phyloP scores from a whole-genome alignment of 257 asterid species.

The Solanum appendiculatum region DNA sequence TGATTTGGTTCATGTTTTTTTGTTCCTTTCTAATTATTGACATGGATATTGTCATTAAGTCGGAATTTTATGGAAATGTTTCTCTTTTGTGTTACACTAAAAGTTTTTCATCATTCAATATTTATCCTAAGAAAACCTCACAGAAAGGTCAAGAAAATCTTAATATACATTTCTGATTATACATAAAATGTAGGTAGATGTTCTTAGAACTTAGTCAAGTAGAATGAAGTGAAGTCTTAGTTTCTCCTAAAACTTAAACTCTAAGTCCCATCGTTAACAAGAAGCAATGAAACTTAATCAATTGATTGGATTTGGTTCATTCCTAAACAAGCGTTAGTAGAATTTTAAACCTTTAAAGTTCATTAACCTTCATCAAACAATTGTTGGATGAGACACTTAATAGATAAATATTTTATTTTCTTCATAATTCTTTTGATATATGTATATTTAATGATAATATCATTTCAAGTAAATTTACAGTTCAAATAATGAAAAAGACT shows the following conservation, averaged over 20 bases:
- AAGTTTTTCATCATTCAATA: background rate
- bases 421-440: background rate
- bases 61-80: background rate
- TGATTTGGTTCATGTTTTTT: background rate
- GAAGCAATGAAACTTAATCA: background rate
- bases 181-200: background rate
- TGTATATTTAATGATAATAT: background rate
- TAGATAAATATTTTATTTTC: background rate
- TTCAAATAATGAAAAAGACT: background rate
- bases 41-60: background rate
- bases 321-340: background rate
- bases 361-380: background rate
- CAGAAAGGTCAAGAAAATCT: background rate
- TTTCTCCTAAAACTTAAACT: background rate
- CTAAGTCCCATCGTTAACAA: background rate
- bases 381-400: background rate
- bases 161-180: background rate
- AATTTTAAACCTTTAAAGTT: background rate
- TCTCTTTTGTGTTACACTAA: background rate
- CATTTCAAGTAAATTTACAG: background rate
- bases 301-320: background rate
- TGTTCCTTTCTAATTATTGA: background rate
- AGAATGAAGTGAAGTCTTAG: background rate
- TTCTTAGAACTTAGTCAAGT: background rate
- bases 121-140: background rate